Evolutionary conservation across 106 monocot genomes (phyloP).

Genomic region (Cymbidium sinense): DNA sequence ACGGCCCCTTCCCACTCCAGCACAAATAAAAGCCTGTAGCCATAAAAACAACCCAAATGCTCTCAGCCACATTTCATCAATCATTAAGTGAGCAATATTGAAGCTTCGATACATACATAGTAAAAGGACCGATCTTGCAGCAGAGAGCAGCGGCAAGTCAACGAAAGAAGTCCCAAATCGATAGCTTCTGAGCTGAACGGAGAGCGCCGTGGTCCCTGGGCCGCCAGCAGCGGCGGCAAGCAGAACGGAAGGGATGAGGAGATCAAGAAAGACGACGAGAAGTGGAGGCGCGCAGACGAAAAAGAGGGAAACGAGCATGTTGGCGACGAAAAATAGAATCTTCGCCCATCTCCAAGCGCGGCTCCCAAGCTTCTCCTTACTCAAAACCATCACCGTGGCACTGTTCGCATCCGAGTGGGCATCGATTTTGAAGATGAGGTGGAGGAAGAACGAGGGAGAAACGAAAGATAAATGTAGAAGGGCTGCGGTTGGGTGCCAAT

Average conservation of each 20-base stretch:
- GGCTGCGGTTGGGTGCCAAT: background rate
- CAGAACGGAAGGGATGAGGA: conserved; percentile 24
- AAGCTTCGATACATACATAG: conserved; percentile 35
- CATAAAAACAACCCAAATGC: background rate
- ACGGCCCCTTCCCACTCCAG: conserved; percentile 51
- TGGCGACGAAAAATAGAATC: conserved; percentile 34
- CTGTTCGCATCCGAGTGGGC: background rate
- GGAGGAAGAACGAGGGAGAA: background rate
- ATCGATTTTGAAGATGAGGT: no score
- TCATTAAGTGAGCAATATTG: background rate
- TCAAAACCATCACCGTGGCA: background rate
- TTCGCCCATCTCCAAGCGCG: conserved; percentile 29
- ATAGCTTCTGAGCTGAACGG: conserved; percentile 25
- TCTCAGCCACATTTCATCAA: background rate
- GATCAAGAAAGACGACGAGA: conserved; percentile 34
- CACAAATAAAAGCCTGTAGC: conserved; percentile 45
- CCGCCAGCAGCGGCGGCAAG: conserved; percentile 10
- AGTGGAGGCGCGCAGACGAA: conserved; percentile 39
- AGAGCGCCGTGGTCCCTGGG: background rate
- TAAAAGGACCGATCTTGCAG: conserved; percentile 45
- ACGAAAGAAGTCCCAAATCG: conserved; percentile 43
- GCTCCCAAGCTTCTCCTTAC: background rate
- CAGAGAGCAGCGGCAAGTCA: conserved; percentile 54
- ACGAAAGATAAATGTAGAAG: background rate
- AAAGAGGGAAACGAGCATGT: conserved; percentile 38